A percentile compares a stretch with the other conserved stretches of the same genome.
These are phyloP conservation scores for Achaetomiella virescens DNA, from an alignment of 495 filamentous ascomycete genomes.

Conservation along the genomic window DNA sequence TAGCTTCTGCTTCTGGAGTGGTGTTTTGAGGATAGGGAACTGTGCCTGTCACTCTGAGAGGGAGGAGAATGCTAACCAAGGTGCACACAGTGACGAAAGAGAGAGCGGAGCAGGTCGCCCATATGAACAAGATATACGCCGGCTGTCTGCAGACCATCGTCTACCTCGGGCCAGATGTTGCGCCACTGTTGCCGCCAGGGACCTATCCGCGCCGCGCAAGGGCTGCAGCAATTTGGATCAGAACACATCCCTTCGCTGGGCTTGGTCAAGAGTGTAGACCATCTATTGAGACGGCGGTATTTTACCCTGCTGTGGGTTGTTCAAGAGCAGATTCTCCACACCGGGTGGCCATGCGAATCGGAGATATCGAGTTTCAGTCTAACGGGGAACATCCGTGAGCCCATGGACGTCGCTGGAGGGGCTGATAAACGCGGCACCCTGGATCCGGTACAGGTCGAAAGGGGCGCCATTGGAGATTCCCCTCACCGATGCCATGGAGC, in stretches of 20 bases:
- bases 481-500: neutral
- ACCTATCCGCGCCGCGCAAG: neutral
- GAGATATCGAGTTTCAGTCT: conserved; percentile 14
- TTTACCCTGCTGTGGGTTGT: conserved; percentile 29
- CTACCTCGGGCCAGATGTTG: conserved; percentile 21
- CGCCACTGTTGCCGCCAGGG: neutral
- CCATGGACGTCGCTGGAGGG: neutral
- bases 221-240: neutral
- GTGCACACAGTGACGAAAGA: conserved; percentile 12
- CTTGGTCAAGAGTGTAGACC: neutral
- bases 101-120: conserved; percentile 14
- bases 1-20: too few species aligned
- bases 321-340: conserved; percentile 23
- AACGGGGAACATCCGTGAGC: neutral
- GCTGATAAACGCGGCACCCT: neutral
- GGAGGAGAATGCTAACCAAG: too few species aligned
- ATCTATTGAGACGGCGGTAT: conserved; percentile 17
- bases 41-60: too few species aligned
- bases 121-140: conserved; percentile 22
- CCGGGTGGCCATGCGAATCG: conserved; percentile 18
- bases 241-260: too few species aligned
- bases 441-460: neutral
- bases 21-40: too few species aligned
- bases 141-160: conserved; percentile 17
- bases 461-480: neutral